phyloP scores from a whole-genome alignment of 2,329 filamentous ascomycete species.

The Penicillium sp. region DNA sequence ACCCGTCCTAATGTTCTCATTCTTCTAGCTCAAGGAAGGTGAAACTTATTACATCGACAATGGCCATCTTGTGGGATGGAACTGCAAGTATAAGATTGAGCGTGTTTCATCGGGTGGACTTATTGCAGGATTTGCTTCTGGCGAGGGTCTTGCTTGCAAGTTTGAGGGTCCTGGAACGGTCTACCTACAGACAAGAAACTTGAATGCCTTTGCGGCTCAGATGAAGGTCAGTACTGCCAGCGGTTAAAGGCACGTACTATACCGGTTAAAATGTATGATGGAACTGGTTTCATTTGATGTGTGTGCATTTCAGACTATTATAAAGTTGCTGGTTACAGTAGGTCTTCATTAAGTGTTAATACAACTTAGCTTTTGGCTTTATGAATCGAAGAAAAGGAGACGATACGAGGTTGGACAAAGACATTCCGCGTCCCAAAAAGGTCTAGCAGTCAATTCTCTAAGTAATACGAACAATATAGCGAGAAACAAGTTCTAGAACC shows the following conservation, averaged over 20 bases:
- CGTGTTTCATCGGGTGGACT: constrained; percentile 85
- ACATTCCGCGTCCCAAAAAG: too few relatives aligned
- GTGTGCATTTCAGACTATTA: too few relatives aligned
- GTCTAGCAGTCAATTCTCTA: neutral
- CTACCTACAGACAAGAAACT: constrained; percentile 87
- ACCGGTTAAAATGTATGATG: too few relatives aligned
- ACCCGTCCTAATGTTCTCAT: neutral
- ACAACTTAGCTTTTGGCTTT: too few relatives aligned
- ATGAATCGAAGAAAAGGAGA: too few relatives aligned
- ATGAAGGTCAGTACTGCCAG: constrained; percentile 42
- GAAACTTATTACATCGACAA: constrained; percentile 93
- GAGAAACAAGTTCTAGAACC: neutral
- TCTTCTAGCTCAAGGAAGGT: constrained; percentile 48
- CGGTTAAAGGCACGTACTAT: constrained; percentile 3
- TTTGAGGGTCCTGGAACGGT: constrained; percentile 87
- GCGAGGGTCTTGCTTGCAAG: constrained; percentile 88
- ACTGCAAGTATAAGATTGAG: constrained; percentile 87
- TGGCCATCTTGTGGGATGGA: constrained; percentile 92
- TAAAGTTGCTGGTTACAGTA: too few relatives aligned
- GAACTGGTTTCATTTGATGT: too few relatives aligned
- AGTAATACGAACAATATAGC: neutral
- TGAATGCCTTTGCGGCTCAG: constrained; percentile 57
- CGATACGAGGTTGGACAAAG: too few relatives aligned
- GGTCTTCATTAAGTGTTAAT: too few relatives aligned
- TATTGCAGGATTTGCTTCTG: constrained; percentile 76